These are phyloP conservation scores for Rhizopogon salebrosus DNA, from an alignment of 768 basidiomycete species.

Conservation along the genomic window DNA sequence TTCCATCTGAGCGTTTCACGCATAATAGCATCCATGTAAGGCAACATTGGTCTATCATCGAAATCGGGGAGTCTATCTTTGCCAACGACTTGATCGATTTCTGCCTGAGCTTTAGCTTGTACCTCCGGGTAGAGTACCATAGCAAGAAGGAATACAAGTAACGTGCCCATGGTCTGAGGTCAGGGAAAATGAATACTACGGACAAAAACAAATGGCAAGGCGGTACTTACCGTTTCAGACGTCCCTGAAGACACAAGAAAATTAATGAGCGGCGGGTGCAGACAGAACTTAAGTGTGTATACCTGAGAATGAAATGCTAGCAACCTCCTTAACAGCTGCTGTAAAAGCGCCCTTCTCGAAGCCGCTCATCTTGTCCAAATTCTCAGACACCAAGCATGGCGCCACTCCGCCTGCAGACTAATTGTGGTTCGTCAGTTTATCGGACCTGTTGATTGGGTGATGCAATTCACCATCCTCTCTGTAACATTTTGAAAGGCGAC, in stretches of 20 bases:
- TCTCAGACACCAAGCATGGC: slow-evolving; percentile 24
- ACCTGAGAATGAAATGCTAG: slow-evolving; percentile 27
- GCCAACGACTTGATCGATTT: slow-evolving; percentile 28
- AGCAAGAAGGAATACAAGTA: slow-evolving; percentile 25
- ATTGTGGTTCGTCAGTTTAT: not conserved
- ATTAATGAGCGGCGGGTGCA: slow-evolving; percentile 5
- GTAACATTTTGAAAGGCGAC: slow-evolving; percentile 22
- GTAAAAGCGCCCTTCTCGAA: slow-evolving; percentile 16
- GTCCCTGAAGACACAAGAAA: slow-evolving; percentile 12
- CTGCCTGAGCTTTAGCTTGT: slow-evolving; percentile 27
- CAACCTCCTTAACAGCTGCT: slow-evolving; percentile 21
- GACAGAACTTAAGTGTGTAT: not conserved
- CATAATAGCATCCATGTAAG: slow-evolving; percentile 26
- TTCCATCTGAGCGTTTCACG: slow-evolving; percentile 29
- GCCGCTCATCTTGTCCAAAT: slow-evolving; percentile 15
- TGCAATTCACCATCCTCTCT: slow-evolving; percentile 14
- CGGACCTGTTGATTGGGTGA: not conserved
- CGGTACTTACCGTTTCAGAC: slow-evolving; percentile 23
- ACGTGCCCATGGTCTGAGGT: slow-evolving; percentile 24
- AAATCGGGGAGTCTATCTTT: slow-evolving; percentile 19
- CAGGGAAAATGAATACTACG: not conserved
- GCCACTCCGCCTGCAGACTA: slow-evolving; percentile 15
- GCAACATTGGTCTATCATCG: slow-evolving; percentile 20
- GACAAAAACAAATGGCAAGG: not conserved
- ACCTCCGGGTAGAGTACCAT: slow-evolving; percentile 30